phyloP scores from a whole-genome alignment of 148 eudicot species.

The Spergularia bocconei region DNA sequence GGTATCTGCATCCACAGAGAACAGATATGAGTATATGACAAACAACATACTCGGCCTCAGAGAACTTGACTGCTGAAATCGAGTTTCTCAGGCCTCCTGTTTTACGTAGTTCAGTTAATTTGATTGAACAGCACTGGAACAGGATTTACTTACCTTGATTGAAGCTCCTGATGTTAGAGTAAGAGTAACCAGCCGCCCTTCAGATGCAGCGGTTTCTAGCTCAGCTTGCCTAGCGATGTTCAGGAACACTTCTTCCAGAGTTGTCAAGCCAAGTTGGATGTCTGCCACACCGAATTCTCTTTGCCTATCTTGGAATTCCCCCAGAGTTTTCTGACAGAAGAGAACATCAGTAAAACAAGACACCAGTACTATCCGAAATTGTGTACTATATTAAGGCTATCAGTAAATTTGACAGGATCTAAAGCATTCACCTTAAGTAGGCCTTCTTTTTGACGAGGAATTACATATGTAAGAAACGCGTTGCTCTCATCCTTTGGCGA shows the following conservation, averaged over 20 bases:
- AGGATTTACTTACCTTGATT: conserved; percentile 42
- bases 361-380: neutral
- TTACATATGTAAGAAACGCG: conserved; percentile 64
- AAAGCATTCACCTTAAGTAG: conserved; percentile 47
- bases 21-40: too few species aligned
- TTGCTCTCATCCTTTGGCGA: conserved; percentile 71
- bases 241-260: conserved; percentile 91
- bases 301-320: conserved; percentile 73
- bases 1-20: conserved; percentile 49
- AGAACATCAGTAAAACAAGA: neutral
- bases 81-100: too few species aligned
- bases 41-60: too few species aligned
- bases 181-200: conserved; percentile 58
- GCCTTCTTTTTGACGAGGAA: conserved; percentile 68
- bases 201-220: conserved; percentile 71
- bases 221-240: conserved; percentile 81
- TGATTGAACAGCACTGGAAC: neutral
- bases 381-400: too few species aligned
- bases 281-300: conserved; percentile 66
- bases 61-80: too few species aligned
- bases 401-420: neutral
- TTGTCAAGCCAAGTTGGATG: conserved; percentile 82
- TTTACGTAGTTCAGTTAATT: too few species aligned
- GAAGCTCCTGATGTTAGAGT: conserved; percentile 56
- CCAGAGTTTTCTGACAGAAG: conserved; percentile 47